Evolutionary conservation across 164 flowering plant species (phyloP), one percentile per base, ranked within the genome.

Genomic region (Houttuynia cordata): DNA sequence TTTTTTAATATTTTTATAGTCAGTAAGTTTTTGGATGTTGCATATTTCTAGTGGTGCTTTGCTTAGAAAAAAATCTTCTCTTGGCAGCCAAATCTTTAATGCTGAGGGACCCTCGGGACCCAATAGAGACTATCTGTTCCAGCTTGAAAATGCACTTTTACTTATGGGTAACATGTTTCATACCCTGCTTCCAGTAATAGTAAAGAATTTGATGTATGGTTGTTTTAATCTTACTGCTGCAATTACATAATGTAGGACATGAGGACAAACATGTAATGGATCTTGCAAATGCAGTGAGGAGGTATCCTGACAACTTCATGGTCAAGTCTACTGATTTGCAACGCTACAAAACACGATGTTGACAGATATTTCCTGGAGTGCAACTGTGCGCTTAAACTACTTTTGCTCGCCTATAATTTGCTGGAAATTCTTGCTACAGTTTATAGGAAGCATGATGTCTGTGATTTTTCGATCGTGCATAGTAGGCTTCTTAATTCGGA

Each of bases 101-200:
- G 95, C 98, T 12, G 75, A 85, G 80, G 98, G 98, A 40, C 98
- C 98, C 34, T 89, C 98, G 24, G 96, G 98, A 64, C 96, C 96
- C 19, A 92, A 92, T 77, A 85, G 85, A 73, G 96, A 92, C 69
- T 89, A 92, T 67, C 83, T 89, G 63, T 92, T 92, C 70, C 86
- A 82, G 20, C 91, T 92, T 40, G 98, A 87, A 63, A 67, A 70
- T 25, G 83, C 93, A 14, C 93, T 92, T 65, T 74, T 68, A 63
- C 74, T 78, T 61, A 40, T 86, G 10, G 94, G 96, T 88, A 71
- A 58, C 64, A 53, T 18, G 18, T 23, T 25, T 59, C 47, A 13
- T 13, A 40, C 50, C 56, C 42, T 53, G 9, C 15, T 42, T 19
- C 24, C 13, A 42, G 30, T 5, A 24, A 13, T 49, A 19, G 8